phyloP scores from a whole-genome alignment of 2,329 filamentous ascomycete species.

The Hypoxylon rubiginosum region DNA sequence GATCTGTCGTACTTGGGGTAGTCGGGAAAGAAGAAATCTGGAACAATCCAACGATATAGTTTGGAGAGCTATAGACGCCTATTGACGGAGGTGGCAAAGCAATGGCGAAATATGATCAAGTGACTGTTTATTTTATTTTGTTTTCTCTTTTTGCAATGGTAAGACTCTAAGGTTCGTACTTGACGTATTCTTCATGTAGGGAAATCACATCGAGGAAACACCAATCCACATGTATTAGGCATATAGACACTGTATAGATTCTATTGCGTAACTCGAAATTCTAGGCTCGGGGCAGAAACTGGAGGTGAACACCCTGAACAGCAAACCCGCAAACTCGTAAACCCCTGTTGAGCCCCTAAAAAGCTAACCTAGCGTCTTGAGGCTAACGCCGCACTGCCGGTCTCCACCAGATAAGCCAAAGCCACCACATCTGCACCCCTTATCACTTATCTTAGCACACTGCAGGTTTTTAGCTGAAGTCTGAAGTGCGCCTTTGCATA shows the following conservation, averaged over 20 bases:
- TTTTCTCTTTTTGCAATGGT: no score
- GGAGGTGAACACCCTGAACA: conserved; percentile 1
- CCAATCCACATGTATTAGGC: no score
- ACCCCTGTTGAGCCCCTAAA: conserved; percentile 13
- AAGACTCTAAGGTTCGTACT: no score
- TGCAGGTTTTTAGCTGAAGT: no score
- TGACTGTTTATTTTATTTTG: not conserved
- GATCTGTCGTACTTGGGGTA: conserved; percentile 21
- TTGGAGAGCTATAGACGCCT: conserved; percentile 19
- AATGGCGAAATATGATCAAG: conserved; percentile 13
- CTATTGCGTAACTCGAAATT: conserved; percentile 19
- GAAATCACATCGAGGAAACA: no score
- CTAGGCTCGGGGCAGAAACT: not conserved
- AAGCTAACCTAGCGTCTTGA: conserved; percentile 31
- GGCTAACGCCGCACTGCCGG: conserved; percentile 38
- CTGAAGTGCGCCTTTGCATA: conserved; percentile 5
- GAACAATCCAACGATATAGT: conserved; percentile 23
- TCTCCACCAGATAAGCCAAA: conserved; percentile 7
- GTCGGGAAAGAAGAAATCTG: conserved; percentile 18
- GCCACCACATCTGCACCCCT: no score
- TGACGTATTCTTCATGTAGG: no score
- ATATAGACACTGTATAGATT: not conserved
- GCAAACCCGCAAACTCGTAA: conserved; percentile 17
- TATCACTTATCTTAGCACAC: conserved; percentile 14
- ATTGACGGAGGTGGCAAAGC: not conserved